Percentiles rank a stretch among this genome's conserved stretches.
phyloP scores from a whole-genome alignment of 352 stramenopile species.

The Pseudoperonospora humuli region DNA sequence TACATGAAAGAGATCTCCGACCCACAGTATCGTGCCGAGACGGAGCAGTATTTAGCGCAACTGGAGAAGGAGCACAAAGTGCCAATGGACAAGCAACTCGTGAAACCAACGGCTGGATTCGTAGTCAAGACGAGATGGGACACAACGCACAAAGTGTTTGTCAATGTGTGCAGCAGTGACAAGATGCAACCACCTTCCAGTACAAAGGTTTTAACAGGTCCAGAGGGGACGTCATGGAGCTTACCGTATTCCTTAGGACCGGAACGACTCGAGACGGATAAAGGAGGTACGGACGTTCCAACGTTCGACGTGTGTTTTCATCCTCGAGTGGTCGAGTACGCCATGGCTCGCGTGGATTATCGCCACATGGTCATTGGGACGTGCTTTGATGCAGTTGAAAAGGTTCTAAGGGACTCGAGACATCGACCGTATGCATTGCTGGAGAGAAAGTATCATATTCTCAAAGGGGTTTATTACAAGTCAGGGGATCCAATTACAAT shows the following conservation, averaged over 20 bases:
- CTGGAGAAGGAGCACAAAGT: slow-evolving; percentile 87
- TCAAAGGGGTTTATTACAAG: slow-evolving; percentile 86
- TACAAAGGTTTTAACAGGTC: slow-evolving; percentile 21
- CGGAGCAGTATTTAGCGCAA: slow-evolving; percentile 85
- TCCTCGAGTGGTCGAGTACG: slow-evolving; percentile 69
- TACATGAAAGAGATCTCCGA: slow-evolving; percentile 94
- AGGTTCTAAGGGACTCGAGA: slow-evolving; percentile 37
- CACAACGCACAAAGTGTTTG: slow-evolving; percentile 74
- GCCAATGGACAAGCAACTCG: slow-evolving; percentile 76
- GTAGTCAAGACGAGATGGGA: slow-evolving; percentile 86
- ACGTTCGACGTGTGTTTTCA: slow-evolving; percentile 93
- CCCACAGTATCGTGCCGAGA: slow-evolving; percentile 81
- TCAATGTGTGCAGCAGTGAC: slow-evolving; percentile 89
- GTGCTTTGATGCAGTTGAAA: slow-evolving; percentile 78
- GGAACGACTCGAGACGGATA: slow-evolving; percentile 86
- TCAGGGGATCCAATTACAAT: slow-evolving; percentile 67
- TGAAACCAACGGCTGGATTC: slow-evolving; percentile 82
- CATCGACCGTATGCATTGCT: slow-evolving; percentile 16
- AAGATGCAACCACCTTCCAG: slow-evolving; percentile 76
- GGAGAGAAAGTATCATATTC: slow-evolving; percentile 57
- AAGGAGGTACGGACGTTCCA: slow-evolving; percentile 46
- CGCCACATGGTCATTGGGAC: slow-evolving; percentile 83
- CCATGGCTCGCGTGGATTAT: slow-evolving; percentile 50
- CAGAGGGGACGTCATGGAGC: slow-evolving; percentile 67
- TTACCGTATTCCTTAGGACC: slow-evolving; percentile 88